phyloP scores from a whole-genome alignment of 768 basidiomycete species.

The Heimioporus sp. region DNA sequence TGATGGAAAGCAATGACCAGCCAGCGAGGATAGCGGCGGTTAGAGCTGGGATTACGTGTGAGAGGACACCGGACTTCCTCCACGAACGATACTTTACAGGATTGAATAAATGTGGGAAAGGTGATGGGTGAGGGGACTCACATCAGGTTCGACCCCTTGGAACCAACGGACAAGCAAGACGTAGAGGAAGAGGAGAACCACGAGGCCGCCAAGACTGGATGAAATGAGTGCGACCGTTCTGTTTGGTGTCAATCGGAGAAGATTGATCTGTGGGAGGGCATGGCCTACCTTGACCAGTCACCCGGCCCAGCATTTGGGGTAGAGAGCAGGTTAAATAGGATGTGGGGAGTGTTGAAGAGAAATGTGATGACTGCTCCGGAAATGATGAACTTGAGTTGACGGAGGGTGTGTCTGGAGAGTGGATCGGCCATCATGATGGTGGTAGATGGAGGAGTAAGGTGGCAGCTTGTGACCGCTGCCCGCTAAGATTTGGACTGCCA shows the following conservation, averaged over 20 bases:
- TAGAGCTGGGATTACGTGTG: slow-evolving; percentile 66
- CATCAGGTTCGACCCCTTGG: slow-evolving; percentile 66
- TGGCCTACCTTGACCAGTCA: slow-evolving; percentile 51
- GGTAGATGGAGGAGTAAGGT: background rate
- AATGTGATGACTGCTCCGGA: slow-evolving; percentile 68
- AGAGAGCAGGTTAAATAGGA: slow-evolving; percentile 43
- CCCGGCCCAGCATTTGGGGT: slow-evolving; percentile 32
- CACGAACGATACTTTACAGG: slow-evolving; percentile 65
- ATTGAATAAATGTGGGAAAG: background rate
- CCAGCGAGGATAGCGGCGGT: slow-evolving; percentile 69
- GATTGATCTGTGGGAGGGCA: background rate
- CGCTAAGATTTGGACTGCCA: no score
- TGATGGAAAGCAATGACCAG: slow-evolving; percentile 59
- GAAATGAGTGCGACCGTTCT: slow-evolving; percentile 56
- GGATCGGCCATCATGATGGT: slow-evolving; percentile 16
- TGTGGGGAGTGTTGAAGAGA: slow-evolving; percentile 53
- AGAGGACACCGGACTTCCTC: slow-evolving; percentile 68
- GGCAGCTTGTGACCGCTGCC: background rate
- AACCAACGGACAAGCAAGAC: slow-evolving; percentile 66
- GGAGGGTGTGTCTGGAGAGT: slow-evolving; percentile 51
- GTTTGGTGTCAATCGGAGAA: slow-evolving; percentile 7
- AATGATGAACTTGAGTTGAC: slow-evolving; percentile 73
- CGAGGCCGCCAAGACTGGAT: slow-evolving; percentile 55
- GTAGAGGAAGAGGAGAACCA: slow-evolving; percentile 69
- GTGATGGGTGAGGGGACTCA: slow-evolving; percentile 34